phyloP scores from a whole-genome alignment of 2,329 filamentous ascomycete genomes.

The Phaeophleospora eucalypticola region DNA sequence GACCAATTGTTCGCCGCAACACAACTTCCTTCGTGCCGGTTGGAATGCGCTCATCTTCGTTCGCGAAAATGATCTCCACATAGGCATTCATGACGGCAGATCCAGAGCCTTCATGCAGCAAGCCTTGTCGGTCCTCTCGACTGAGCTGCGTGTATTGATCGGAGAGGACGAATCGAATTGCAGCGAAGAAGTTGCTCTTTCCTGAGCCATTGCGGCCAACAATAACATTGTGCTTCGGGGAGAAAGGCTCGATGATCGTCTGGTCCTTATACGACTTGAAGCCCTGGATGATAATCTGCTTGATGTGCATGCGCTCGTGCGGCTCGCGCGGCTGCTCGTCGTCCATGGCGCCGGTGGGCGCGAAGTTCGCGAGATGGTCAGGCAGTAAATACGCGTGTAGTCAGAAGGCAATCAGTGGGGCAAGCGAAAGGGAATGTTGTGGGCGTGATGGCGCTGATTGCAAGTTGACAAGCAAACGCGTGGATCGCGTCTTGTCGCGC shows the following conservation, averaged over 20 bases:
- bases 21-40: slow-evolving; percentile 88
- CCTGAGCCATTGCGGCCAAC: slow-evolving; percentile 98
- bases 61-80: slow-evolving; percentile 98
- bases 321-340: too few species aligned
- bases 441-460: too few species aligned
- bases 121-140: slow-evolving; percentile 88
- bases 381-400: too few species aligned
- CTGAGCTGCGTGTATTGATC: slow-evolving; percentile 91
- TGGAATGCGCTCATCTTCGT: slow-evolving; percentile 90
- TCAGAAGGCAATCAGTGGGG: too few species aligned
- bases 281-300: slow-evolving; percentile 99
- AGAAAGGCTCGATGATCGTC: slow-evolving; percentile 97
- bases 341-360: neutral
- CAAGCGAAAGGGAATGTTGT: too few species aligned
- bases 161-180: slow-evolving; percentile 95
- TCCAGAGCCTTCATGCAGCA: slow-evolving; percentile 96
- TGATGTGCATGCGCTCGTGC: slow-evolving; percentile 99
- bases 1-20: slow-evolving; percentile 86
- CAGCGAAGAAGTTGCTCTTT: slow-evolving; percentile 99
- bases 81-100: slow-evolving; percentile 99
- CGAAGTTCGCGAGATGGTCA: neutral
- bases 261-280: slow-evolving; percentile 98
- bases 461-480: too few species aligned
- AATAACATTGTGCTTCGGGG: slow-evolving; percentile 94
- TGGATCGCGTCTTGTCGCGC: too few species aligned